Percentiles rank a stretch among this genome's conserved stretches.
Evolutionary conservation across 306 rosid genomes (phyloP).

Genomic region (Cucumis sativus): Cucumber_9930_V3 NC_026659.2:26964501-26965000

Average conservation of each 20-base stretch:
- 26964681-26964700: not conserved
- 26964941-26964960: not conserved
- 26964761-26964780: not conserved
- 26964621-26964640: slow-evolving; percentile 22
- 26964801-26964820: not conserved
- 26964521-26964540: not conserved
- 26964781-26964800: not conserved
- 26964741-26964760: not conserved
- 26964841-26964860: not conserved
- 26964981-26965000: not conserved
- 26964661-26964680: not conserved
- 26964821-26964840: not conserved
- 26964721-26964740: not conserved
- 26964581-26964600: not conserved
- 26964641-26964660: not conserved
- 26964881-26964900: not conserved
- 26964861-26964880: not conserved
- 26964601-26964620: slow-evolving; percentile 27
- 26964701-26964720: not conserved
- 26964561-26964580: not conserved
- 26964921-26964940: not conserved
- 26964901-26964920: not conserved
- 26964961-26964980: not conserved
- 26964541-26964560: not conserved
- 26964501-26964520: slow-evolving; percentile 27